Conservation (phyloP, 805 yeast genomes). For the Candida coleopterorum region DNA sequence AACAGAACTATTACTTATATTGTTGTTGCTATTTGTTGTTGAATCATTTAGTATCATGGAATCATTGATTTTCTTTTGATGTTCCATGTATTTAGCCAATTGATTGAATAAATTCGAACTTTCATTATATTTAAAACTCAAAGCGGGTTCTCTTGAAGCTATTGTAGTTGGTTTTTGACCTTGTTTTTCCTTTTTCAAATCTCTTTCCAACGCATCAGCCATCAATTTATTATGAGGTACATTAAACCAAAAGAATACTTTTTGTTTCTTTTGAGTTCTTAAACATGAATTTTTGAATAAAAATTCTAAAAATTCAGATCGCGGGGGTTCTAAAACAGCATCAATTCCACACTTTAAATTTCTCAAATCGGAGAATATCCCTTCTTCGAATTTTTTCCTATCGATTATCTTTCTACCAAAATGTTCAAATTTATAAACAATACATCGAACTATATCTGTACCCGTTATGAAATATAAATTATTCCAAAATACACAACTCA, state of each 20-base stretch:
- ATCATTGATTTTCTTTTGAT: constrained; percentile 6
- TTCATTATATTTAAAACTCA: constrained; percentile 66
- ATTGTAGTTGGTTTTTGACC: constrained; percentile 66
- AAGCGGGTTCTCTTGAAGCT: constrained; percentile 72
- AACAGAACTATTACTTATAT: not conserved
- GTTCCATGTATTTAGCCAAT: constrained; percentile 34
- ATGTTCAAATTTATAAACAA: constrained; percentile 81
- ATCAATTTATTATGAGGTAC: constrained; percentile 91
- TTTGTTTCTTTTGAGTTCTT: constrained; percentile 93
- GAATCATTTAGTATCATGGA: not conserved
- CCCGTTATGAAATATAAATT: constrained; percentile 88
- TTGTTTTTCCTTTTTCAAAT: constrained; percentile 68
- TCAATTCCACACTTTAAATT: constrained; percentile 80
- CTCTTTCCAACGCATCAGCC: constrained; percentile 91
- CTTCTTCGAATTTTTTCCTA: constrained; percentile 94
- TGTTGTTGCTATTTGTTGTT: not conserved
- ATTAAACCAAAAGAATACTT: constrained; percentile 94
- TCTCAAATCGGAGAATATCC: constrained; percentile 86
- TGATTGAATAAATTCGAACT: constrained; percentile 50
- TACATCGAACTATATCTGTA: constrained; percentile 90
- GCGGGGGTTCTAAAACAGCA: constrained; percentile 84
- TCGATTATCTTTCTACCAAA: constrained; percentile 84
- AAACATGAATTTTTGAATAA: constrained; percentile 81
- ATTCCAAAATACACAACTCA: constrained; percentile 91
- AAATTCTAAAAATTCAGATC: constrained; percentile 78